phyloP scores from a whole-genome alignment of 2,329 filamentous ascomycete species.

The Triangularia verruculosa region DNA sequence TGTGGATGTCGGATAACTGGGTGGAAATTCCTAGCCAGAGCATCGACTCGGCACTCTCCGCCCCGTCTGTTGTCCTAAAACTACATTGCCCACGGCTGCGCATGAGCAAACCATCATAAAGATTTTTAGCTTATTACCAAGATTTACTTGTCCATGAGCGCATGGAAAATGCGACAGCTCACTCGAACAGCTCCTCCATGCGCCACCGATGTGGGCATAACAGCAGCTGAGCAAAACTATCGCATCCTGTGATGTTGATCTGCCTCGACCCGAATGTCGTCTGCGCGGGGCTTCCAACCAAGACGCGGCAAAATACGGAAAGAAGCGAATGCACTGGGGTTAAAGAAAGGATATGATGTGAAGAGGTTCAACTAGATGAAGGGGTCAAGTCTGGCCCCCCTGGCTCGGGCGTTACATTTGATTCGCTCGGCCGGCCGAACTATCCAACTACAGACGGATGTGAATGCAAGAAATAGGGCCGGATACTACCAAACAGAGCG shows the following conservation, averaged over 20 bases:
- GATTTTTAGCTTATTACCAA: neutral
- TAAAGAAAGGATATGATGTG: neutral
- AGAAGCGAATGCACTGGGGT: constrained; percentile 16
- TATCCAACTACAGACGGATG: constrained; percentile 5
- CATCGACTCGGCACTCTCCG: neutral
- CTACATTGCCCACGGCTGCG: neutral
- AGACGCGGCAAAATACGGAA: constrained; percentile 15
- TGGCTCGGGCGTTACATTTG: constrained; percentile 9
- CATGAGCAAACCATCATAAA: neutral
- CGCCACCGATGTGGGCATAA: neutral
- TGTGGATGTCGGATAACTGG: neutral
- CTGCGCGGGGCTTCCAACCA: neutral
- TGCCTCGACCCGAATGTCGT: neutral
- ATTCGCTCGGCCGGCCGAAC: constrained; percentile 23
- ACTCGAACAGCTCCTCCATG: constrained; percentile 9
- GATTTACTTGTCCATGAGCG: neutral
- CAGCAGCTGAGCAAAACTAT: neutral
- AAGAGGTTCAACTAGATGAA: constrained; percentile 18
- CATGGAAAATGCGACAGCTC: neutral
- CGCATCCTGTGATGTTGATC: constrained; percentile 2
- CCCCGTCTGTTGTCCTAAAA: neutral
- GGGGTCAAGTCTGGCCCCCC: constrained; percentile 18
- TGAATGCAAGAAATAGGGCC: constrained; percentile 24
- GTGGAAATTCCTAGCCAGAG: neutral
- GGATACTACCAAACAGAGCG: constrained; percentile 22